Conservation (phyloP, 441 rosid species). For the Mallotus japonicus region DNA sequence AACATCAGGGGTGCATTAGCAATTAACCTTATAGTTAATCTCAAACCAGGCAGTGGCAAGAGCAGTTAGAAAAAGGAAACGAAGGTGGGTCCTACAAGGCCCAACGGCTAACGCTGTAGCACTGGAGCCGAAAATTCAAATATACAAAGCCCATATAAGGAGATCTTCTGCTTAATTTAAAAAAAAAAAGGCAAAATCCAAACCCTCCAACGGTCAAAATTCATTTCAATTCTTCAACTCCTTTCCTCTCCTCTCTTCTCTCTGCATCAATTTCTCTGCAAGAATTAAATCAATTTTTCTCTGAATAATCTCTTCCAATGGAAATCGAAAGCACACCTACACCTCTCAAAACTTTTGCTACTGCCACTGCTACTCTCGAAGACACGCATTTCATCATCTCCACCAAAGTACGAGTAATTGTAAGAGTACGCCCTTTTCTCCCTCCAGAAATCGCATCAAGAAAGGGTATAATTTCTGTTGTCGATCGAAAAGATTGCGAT, state of each 20-base stretch:
- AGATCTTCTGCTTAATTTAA: no score
- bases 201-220: slow-evolving; percentile 12
- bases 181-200: not conserved
- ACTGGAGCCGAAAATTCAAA: slow-evolving; percentile 9
- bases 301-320: slow-evolving; percentile 20
- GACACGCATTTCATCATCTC: slow-evolving; percentile 6
- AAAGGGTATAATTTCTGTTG: slow-evolving; percentile 40
- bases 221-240: not conserved
- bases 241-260: not conserved
- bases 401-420: slow-evolving; percentile 61
- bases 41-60: no score
- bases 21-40: no score
- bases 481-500: slow-evolving; percentile 26
- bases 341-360: slow-evolving; percentile 24
- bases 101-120: slow-evolving; percentile 3
- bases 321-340: slow-evolving; percentile 25
- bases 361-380: slow-evolving; percentile 1
- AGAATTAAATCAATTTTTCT: not conserved
- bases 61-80: no score
- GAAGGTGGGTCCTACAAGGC: not conserved
- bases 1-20: no score
- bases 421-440: slow-evolving; percentile 75
- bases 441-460: slow-evolving; percentile 43
- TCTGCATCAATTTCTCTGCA: not conserved
- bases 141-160: slow-evolving; percentile 5